Base-by-base conservation (phyloP, 495 filamentous ascomycete species). In the Tetracladium setigerum region DNA sequence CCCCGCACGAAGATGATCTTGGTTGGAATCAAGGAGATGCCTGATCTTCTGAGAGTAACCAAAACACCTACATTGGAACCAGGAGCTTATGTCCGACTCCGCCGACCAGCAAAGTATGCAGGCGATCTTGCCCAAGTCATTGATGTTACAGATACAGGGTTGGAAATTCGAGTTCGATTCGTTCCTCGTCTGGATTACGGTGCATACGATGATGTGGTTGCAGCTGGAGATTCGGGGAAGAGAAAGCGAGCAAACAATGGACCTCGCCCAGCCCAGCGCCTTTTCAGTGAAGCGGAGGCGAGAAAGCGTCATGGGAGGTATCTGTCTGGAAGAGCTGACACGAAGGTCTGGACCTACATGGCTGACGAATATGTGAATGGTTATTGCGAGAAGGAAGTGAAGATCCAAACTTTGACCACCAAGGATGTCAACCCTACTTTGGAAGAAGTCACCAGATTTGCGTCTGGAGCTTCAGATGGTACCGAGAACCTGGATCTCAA, bases 1-100 rank as follows among this genome's bases (percentile, higher is more conserved):
- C 84, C 87, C 14, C 73, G 86, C 38, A 81, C 79, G 19, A 92
- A 89, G 63, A 77, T 88, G 63, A 75, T 87, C 31, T 65, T 95
- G 30, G 86, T 97, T 36, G 87, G 90, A n/a, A 87, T 97, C 55
- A 90, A 90, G 63, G 94, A 99, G 65, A 94, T 95, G 83, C 90
- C 94, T 0, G 92, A 96, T 64, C 79, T 99, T 8, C 67, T 99
- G n/a, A 79, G 87, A 19, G 87, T 90, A 24, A 78, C 77, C 24
- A 95, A 95, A 68, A 88, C 81, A 0, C 84, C 89, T 41, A 82
- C 83, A n/a, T 71, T 99, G 24, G 74, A 87, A 46, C 86, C 86
- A 27, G 91, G 90, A 49, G 83, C 83, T 30, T 99, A 91, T 79
- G 91, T 97, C 38, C 87, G 94, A 41, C 78, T 96, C 50, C 84